Percentiles rank a stretch among this genome's conserved stretches.
phyloP scores from a whole-genome alignment of 2,329 filamentous ascomycete genomes.

The Catunica adiposa region DNA sequence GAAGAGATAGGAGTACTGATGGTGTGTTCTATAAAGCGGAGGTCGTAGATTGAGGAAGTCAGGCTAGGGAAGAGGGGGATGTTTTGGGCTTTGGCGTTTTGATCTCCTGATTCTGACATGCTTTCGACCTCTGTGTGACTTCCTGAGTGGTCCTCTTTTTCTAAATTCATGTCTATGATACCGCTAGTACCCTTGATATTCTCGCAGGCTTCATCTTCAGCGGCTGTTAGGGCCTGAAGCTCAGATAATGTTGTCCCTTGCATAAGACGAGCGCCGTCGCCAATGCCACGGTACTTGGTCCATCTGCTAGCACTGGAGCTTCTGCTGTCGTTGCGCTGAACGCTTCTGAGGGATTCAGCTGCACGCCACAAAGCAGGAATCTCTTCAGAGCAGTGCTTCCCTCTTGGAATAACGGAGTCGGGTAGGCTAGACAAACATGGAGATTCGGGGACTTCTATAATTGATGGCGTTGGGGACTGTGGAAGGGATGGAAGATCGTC shows the following conservation, averaged over 20 bases:
- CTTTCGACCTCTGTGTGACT: too few relatives aligned
- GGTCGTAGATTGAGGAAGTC: neutral
- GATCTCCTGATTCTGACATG: too few relatives aligned
- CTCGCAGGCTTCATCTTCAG: neutral
- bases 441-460: neutral
- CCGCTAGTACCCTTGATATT: neutral
- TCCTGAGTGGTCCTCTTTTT: neutral
- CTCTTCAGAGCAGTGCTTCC: neutral
- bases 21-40: neutral
- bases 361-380: neutral
- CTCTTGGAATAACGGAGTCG: neutral
- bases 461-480: neutral
- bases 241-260: neutral
- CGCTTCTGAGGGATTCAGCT: neutral
- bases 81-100: neutral
- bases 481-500: too few relatives aligned
- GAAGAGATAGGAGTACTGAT: neutral
- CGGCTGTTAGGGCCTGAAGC: neutral
- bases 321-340: neutral
- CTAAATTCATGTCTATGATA: neutral
- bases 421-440: neutral
- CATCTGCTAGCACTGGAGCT: neutral
- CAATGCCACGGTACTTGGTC: neutral
- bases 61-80: neutral
- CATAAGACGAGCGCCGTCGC: neutral